Conservation (phyloP, 1,284 basidiomycete species). For the Takashimella tepidaria region DNA sequence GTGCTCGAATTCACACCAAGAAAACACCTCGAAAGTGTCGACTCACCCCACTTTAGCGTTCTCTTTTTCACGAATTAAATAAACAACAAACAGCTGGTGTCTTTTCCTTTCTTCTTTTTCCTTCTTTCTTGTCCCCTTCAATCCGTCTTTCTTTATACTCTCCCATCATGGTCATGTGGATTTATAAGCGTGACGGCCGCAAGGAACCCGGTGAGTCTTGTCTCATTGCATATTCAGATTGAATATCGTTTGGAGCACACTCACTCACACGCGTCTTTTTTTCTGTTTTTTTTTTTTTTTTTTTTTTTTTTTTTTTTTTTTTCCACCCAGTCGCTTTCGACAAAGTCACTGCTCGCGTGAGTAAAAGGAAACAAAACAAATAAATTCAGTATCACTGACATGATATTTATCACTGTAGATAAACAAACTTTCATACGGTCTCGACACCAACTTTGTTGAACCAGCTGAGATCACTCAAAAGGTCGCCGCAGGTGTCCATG, state of each 20-base stretch:
- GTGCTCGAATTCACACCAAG: too few species aligned
- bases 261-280: constrained; percentile 2
- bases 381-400: not conserved
- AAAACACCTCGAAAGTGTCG: too few species aligned
- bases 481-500: constrained; percentile 91
- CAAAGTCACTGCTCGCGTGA: constrained; percentile 26
- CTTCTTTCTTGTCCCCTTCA: constrained; percentile 1
- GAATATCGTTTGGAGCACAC: not conserved
- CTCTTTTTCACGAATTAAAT: not conserved
- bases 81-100: not conserved
- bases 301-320: too few species aligned
- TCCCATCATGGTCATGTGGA: constrained; percentile 39
- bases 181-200: constrained; percentile 48
- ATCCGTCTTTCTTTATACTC: not conserved
- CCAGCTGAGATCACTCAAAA: constrained; percentile 94
- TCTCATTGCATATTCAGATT: not conserved
- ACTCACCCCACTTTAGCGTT: not conserved
- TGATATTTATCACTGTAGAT: constrained; percentile 54
- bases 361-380: too few species aligned
- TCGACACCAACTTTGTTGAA: constrained; percentile 89
- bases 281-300: too few species aligned
- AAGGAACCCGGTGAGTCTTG: constrained; percentile 37
- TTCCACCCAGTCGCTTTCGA: constrained; percentile 33
- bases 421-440: constrained; percentile 93
- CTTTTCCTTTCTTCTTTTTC: not conserved